Base-by-base conservation (phyloP, 371 early-diverging fungal genomes). In the Lichtheimia hyalospora region DNA sequence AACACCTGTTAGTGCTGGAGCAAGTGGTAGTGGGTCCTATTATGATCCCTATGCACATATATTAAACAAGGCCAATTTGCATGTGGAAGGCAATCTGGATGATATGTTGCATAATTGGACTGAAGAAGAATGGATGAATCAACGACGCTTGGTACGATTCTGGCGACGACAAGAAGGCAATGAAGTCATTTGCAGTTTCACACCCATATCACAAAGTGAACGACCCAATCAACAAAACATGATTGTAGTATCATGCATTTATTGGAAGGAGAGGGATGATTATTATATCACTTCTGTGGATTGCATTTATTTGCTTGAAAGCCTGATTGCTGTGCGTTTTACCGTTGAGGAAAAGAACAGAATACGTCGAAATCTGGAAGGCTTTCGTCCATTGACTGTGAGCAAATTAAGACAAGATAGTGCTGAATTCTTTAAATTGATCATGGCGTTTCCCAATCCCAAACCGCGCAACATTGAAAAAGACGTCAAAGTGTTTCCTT, bases 381-480 rank as follows among this genome's bases (percentile, higher is more conserved):
- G 86, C 3, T 90, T 89, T 75, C 81, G 87, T 3, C 92, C 92
- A 1, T 65, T 86, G 46, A 90, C 91, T 0, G 87, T 89, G 20
- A 84, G 87, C 67, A 91, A 91, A 64, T 73, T 81, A 57, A 84
- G 85, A 62, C 69, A 79, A 15, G 85, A 88, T 25, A 84, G 83
- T 24, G 81, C 85, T 12, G 88, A 84, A 24, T 89, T 90, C 60
- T 91, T 88, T 74, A 86, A 86, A 70, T 64, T 86, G 54, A 87
- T 91, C 68, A 91, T 91, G 92, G 74, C 80, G 10, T 91, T 89
- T 64, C 84, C 87, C 0, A 86, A 87, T 63, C 91, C 92, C 25
- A 89, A 88, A 73, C 92, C 92, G 8, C 69, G 92, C 20, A 90
- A 90, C 64, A 90, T 90, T 56, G 91, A 90, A 68, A 91, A 91